Percentiles rank a stretch among this genome's conserved stretches.
Evolutionary conservation across 345 rosid species (phyloP).

Genomic region (Microcos paniculata): DNA sequence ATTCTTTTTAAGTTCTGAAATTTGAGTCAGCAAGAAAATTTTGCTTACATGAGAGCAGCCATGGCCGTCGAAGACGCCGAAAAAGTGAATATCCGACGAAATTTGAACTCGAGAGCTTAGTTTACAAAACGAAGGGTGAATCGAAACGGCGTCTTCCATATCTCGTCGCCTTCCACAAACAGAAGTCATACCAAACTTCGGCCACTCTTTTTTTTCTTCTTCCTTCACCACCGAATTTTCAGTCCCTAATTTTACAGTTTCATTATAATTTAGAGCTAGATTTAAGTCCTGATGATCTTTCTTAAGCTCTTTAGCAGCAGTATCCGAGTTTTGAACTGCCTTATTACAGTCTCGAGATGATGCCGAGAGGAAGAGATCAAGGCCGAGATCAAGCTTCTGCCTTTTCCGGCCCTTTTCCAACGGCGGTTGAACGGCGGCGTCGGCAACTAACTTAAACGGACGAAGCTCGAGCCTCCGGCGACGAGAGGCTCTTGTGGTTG

Average conservation of each 20-base stretch:
- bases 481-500: slow-evolving; percentile 45
- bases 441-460: slow-evolving; percentile 51
- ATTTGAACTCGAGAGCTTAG: slow-evolving; percentile 1
- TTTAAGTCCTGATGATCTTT: not conserved
- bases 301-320: not conserved
- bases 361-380: not conserved
- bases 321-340: slow-evolving; percentile 13
- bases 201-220: slow-evolving; percentile 20
- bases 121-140: slow-evolving; percentile 40
- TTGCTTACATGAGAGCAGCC: slow-evolving; percentile 91
- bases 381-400: slow-evolving; percentile 31
- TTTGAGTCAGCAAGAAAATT: not conserved
- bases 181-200: slow-evolving; percentile 77
- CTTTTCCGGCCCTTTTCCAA: slow-evolving; percentile 49
- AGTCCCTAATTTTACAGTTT: slow-evolving; percentile 5
- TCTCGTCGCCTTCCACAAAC: slow-evolving; percentile 91
- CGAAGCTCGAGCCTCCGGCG: slow-evolving; percentile 63
- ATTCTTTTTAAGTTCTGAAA: not conserved
- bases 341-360: slow-evolving; percentile 20
- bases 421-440: slow-evolving; percentile 38
- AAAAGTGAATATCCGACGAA: slow-evolving; percentile 42
- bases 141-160: slow-evolving; percentile 92
- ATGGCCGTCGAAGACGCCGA: slow-evolving; percentile 92
- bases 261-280: not conserved
- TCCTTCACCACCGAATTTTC: not conserved